Evolutionary conservation across 108 stramenopile species (phyloP).

Genomic region (Hondaea fermentalgiana): DNA sequence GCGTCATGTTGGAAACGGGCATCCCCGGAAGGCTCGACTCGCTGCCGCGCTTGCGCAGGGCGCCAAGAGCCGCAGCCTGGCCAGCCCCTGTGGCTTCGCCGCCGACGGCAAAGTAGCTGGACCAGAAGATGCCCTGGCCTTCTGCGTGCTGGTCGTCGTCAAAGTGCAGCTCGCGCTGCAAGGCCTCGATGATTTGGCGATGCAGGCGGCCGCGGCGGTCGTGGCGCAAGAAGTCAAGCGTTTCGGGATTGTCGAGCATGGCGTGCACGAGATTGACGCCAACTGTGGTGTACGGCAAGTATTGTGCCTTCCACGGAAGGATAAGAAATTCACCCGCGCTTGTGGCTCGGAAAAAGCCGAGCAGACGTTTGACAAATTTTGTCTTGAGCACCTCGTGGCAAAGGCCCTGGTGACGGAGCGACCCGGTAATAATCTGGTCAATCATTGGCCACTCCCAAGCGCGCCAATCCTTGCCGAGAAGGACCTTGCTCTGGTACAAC

Average conservation of each 20-base stretch:
- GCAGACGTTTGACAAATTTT: background rate
- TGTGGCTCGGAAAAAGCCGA: background rate
- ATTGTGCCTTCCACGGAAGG: background rate
- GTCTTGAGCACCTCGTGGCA: background rate
- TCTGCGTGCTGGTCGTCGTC: background rate
- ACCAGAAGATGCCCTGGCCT: background rate
- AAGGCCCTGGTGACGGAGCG: background rate
- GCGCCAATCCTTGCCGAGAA: constrained; percentile 8
- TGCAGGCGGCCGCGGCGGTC: background rate
- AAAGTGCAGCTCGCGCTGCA: background rate
- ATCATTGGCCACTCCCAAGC: background rate
- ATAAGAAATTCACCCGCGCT: background rate
- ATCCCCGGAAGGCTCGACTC: background rate
- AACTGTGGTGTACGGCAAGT: background rate
- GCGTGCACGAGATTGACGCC: background rate
- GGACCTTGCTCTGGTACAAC: background rate
- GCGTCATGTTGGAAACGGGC: too few relatives aligned
- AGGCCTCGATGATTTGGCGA: background rate
- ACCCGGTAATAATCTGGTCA: background rate
- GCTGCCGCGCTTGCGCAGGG: background rate
- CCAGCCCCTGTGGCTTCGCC: background rate
- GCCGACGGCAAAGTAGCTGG: background rate
- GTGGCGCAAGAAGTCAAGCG: background rate
- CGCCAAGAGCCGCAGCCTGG: background rate
- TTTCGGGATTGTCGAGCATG: background rate